Evolutionary conservation across 2,329 filamentous ascomycete species (phyloP).

Genomic region (Beauveria australis): DNA sequence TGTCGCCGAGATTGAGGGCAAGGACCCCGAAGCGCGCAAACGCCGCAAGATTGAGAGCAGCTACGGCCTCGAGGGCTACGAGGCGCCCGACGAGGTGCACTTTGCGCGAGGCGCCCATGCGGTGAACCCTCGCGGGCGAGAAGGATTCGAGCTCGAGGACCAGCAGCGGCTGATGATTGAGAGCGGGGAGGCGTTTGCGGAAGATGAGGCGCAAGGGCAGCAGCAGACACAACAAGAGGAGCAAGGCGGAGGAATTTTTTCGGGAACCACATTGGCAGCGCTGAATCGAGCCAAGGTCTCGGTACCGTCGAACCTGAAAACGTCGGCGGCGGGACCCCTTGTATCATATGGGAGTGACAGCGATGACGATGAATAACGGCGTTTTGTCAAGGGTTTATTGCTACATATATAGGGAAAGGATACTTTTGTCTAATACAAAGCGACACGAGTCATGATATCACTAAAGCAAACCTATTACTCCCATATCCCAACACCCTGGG

Average conservation of each 20-base stretch:
- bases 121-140: conserved; percentile 49
- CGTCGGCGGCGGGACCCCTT: conserved; percentile 56
- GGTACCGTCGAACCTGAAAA: conserved; percentile 46
- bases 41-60: conserved; percentile 80
- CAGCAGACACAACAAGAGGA: conserved; percentile 23
- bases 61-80: conserved; percentile 84
- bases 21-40: conserved; percentile 80
- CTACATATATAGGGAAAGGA: conserved; percentile 14
- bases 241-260: conserved; percentile 60
- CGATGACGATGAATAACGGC: conserved; percentile 47
- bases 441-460: conserved; percentile 23
- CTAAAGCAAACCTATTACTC: not conserved
- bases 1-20: conserved; percentile 87
- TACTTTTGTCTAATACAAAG: conserved; percentile 8
- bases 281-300: conserved; percentile 52
- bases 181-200: conserved; percentile 40
- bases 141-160: conserved; percentile 56
- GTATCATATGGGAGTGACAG: conserved; percentile 89
- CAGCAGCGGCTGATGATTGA: conserved; percentile 52
- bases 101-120: conserved; percentile 71
- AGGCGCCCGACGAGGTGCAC: conserved; percentile 90
- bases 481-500: not conserved
- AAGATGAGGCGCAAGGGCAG: conserved; percentile 21
- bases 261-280: conserved; percentile 71
- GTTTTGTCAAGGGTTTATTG: conserved; percentile 8